These are phyloP conservation scores for Chlorella sp. DNA, from an alignment of 139 green algal genomes.

Conservation along the genomic window DNA sequence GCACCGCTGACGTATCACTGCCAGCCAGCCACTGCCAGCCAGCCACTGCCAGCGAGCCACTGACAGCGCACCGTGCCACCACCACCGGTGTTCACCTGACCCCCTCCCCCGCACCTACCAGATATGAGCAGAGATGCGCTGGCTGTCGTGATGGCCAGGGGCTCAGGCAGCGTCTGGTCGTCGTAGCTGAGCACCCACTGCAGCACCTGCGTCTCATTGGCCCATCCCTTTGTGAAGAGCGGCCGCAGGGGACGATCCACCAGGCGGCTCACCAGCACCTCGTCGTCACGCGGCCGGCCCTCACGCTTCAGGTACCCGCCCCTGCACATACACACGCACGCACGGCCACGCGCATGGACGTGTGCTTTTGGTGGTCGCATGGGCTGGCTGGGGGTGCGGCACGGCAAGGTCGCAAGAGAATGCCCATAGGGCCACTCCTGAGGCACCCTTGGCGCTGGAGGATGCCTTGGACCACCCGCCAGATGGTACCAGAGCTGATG, in stretches of 20 bases:
- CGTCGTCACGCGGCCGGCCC: conserved; percentile 70
- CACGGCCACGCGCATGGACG: too few species aligned
- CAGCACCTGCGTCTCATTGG: conserved; percentile 83
- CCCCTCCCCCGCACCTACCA: conserved; percentile 34
- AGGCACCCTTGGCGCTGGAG: too few species aligned
- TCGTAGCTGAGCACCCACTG: conserved; percentile 86
- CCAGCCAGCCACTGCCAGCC: too few species aligned
- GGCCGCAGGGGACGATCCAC: conserved; percentile 92
- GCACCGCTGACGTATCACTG: too few species aligned
- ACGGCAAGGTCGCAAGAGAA: too few species aligned
- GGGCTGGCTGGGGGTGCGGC: too few species aligned
- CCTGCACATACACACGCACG: conserved; percentile 28
- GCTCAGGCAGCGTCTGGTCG: conserved; percentile 66
- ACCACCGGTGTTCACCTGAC: neutral
- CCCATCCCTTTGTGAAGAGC: conserved; percentile 87
- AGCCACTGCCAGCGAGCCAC: too few species aligned
- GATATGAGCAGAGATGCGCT: conserved; percentile 75
- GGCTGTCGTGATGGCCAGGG: conserved; percentile 91
- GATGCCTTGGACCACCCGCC: too few species aligned
- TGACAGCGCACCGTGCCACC: too few species aligned
- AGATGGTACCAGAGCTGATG: too few species aligned
- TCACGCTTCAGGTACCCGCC: conserved; percentile 92
- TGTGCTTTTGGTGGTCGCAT: too few species aligned
- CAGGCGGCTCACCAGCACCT: conserved; percentile 81
- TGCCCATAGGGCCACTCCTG: too few species aligned